Evolutionary conservation across 225 moss, liverwort and hornwort species (phyloP).

Genomic region (Thuidium tamariscinum): DNA sequence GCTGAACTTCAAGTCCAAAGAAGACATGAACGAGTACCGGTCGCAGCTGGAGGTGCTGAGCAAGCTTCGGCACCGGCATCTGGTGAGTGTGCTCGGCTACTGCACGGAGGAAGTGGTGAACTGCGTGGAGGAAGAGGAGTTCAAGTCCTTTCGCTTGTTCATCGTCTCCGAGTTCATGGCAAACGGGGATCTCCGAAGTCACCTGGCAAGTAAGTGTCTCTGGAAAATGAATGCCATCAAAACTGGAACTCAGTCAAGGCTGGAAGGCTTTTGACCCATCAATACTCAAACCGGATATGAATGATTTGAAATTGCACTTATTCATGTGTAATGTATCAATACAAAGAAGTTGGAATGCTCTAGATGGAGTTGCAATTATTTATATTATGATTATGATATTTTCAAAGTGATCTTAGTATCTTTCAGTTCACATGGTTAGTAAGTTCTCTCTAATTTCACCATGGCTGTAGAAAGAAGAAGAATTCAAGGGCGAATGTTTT

Average conservation of each 20-base stretch:
- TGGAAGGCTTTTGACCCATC: not conserved
- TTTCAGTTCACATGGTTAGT: not conserved
- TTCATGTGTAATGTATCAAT: not conserved
- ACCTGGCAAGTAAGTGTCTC: slow-evolving; percentile 47
- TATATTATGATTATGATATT: not conserved
- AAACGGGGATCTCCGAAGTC: slow-evolving; percentile 68
- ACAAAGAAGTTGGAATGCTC: not conserved
- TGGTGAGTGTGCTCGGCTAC: slow-evolving; percentile 82
- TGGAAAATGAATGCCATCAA: not conserved
- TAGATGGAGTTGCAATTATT: not conserved
- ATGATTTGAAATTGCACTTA: not conserved
- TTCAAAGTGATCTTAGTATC: not conserved
- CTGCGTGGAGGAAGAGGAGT: slow-evolving; percentile 49
- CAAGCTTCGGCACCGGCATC: slow-evolving; percentile 78
- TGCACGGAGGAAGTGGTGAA: slow-evolving; percentile 59
- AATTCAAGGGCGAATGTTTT: not conserved
- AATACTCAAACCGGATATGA: not conserved
- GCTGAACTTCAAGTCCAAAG: slow-evolving; percentile 70
- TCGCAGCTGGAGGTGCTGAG: slow-evolving; percentile 66
- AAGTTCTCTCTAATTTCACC: not conserved
- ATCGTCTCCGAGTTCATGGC: slow-evolving; percentile 82
- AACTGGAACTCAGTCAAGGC: not conserved
- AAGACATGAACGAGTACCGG: slow-evolving; percentile 67
- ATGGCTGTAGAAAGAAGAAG: not conserved
- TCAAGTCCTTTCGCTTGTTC: slow-evolving; percentile 47